phyloP scores from a whole-genome alignment of 768 basidiomycete species.

The Gelatoporia subvermispora region DNA sequence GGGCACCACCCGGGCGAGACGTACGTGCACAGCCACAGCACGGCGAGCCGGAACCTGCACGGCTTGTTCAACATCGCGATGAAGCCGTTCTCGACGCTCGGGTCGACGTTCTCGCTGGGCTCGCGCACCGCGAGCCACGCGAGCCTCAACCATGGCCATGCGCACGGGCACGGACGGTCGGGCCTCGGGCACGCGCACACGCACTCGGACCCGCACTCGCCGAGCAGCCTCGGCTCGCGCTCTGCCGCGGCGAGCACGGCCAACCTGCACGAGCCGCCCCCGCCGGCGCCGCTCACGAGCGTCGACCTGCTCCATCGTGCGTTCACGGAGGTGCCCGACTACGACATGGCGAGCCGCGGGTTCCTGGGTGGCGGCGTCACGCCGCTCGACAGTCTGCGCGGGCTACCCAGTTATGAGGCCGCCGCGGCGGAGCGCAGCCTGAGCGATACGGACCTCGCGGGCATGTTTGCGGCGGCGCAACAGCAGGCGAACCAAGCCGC shows the following conservation, averaged over 20 bases:
- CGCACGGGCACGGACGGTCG: conserved; percentile 2
- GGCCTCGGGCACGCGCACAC: conserved; percentile 4
- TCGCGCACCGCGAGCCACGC: conserved; percentile 31
- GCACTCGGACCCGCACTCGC: conserved; percentile 7
- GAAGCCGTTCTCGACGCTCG: conserved; percentile 55
- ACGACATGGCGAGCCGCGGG: conserved; percentile 76
- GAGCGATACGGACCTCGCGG: conserved; percentile 18
- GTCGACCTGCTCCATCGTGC: conserved; percentile 49
- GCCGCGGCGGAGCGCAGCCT: conserved; percentile 21
- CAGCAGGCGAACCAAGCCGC: not conserved
- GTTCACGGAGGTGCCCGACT: conserved; percentile 80
- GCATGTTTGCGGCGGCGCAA: conserved; percentile 15
- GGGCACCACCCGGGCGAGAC: conserved; percentile 34
- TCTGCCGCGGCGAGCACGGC: conserved; percentile 6
- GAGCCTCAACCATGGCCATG: conserved; percentile 21
- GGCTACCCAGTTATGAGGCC: conserved; percentile 87
- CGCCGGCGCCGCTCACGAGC: conserved; percentile 22
- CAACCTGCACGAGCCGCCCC: conserved; percentile 3
- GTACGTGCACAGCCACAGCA: conserved; percentile 44
- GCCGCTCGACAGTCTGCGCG: conserved; percentile 69
- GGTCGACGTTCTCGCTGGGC: conserved; percentile 37
- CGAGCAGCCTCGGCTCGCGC: conserved; percentile 9
- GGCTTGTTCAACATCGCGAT: conserved; percentile 53
- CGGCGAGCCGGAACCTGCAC: conserved; percentile 48
- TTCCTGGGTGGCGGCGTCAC: conserved; percentile 88